These are phyloP conservation scores for Otatea glauca DNA, from an alignment of 176 grass and related monocot species.

Conservation along the genomic window DNA sequence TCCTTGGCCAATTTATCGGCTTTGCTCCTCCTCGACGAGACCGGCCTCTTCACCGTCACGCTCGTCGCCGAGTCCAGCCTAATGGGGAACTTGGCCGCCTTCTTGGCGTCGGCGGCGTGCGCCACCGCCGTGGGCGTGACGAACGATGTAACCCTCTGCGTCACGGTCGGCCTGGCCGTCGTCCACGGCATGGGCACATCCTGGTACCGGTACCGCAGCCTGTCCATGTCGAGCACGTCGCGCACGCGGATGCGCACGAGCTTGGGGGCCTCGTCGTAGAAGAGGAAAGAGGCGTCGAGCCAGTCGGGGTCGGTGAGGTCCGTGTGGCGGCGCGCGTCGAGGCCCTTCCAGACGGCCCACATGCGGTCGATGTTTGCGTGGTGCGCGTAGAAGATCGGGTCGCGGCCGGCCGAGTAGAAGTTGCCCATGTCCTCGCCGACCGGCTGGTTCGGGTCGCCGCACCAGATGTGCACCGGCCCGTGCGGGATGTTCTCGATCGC, in stretches of 20 bases:
- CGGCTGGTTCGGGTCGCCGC: slow-evolving; percentile 48
- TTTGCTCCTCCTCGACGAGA: slow-evolving; percentile 31
- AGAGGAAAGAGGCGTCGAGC: slow-evolving; percentile 63
- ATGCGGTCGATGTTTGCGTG: slow-evolving; percentile 76
- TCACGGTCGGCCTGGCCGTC: slow-evolving; percentile 26
- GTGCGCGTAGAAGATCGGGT: slow-evolving; percentile 77
- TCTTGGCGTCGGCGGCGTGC: not conserved
- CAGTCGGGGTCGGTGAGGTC: slow-evolving; percentile 63
- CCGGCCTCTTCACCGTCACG: slow-evolving; percentile 48
- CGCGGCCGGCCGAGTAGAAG: slow-evolving; percentile 65
- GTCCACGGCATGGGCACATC: slow-evolving; percentile 59
- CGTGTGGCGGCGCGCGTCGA: slow-evolving; percentile 33
- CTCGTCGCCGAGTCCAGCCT: slow-evolving; percentile 41
- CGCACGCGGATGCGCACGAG: slow-evolving; percentile 56
- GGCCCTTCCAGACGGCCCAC: slow-evolving; percentile 61
- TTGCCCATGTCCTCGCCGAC: slow-evolving; percentile 72
- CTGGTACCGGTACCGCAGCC: slow-evolving; percentile 53
- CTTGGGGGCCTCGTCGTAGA: slow-evolving; percentile 65
- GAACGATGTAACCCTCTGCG: not conserved
- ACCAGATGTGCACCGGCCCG: slow-evolving; percentile 36
- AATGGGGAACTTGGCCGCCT: slow-evolving; percentile 43
- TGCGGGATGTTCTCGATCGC: slow-evolving; percentile 63
- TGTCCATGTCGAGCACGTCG: slow-evolving; percentile 53
- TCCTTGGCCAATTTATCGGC: slow-evolving; percentile 50
- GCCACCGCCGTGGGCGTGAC: slow-evolving; percentile 15